Evolutionary conservation across 768 basidiomycete genomes (phyloP), one percentile per base, ranked within the genome.

Genomic region (Agaricus blazei): DNA sequence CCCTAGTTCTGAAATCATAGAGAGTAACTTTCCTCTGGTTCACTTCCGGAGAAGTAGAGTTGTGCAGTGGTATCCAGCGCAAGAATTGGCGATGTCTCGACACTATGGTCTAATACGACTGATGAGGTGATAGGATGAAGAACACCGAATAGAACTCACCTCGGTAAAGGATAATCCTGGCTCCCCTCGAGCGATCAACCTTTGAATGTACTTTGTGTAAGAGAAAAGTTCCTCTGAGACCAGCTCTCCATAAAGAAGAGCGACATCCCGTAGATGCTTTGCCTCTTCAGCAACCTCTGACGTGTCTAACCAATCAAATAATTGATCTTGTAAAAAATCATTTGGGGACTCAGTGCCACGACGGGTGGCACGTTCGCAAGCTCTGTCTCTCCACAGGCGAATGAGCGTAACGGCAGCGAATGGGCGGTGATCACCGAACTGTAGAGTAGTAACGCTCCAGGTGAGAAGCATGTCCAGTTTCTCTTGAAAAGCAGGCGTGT

Each of bases 221-320:
- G 85, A 87, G 65, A 92, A 92, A 19, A 90, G 64, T 12, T 79
- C 82, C n/a, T 73, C 69, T 64, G 83, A 82, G 11, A 88, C 80
- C 1, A 93, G 76, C 64, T 87, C 84, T 3, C 84, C 89, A 52
- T 83, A 90, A 6, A 93, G 69, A 14, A 85, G 69, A 9, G 88
- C 78, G 27, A 90, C 78, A n/a, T 80, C 68, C 29, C 75, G 71
- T 3, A 88, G 70, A 61, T 84, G 88, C 5, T 68, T 69, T 12
- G 65, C 54, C 29, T 90, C 81, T 1, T 74, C 79, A 3, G 85
- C 85, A 15, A 81, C 77, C 5, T 83, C 79, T 9, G 79, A 85
- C 1, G 73, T 72, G 63, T 93, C 88, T 27, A 93, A 69, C 91
- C 91, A 93, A 49, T 87, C 83, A 61, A 93, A 91, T 9, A 93